These are phyloP conservation scores for Torulaspora delbrueckii DNA, from an alignment of 805 yeast species.

Conservation along the genomic window DNA sequence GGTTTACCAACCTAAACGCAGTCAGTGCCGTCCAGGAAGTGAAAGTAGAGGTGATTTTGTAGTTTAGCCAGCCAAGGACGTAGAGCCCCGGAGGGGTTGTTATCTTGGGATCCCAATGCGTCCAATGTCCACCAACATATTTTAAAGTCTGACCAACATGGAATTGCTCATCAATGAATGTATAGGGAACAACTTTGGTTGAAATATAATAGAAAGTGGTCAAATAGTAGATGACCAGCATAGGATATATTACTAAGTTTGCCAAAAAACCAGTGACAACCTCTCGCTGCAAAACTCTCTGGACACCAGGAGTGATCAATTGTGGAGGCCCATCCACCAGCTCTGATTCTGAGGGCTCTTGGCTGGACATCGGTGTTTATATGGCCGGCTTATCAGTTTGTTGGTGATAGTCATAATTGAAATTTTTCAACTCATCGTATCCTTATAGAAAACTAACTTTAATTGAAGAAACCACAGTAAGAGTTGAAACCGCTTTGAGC, in stretches of 20 bases:
- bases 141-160: constrained; percentile 75
- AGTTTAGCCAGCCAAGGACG: constrained; percentile 39
- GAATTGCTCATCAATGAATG: constrained; percentile 64
- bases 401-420: neutral
- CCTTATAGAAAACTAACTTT: neutral
- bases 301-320: constrained; percentile 27
- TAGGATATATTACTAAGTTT: constrained; percentile 35
- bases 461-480: neutral
- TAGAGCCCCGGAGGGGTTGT: constrained; percentile 97
- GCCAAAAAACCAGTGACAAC: constrained; percentile 30
- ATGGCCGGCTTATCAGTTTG: neutral
- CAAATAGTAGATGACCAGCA: constrained; percentile 25
- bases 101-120: constrained; percentile 80
- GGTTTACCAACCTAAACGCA: constrained; percentile 53
- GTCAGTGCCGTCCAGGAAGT: constrained; percentile 32
- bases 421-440: constrained; percentile 1
- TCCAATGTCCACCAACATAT: constrained; percentile 58
- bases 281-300: constrained; percentile 29
- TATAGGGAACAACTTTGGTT: constrained; percentile 29
- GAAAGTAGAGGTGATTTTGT: constrained; percentile 24
- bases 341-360: constrained; percentile 1
- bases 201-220: constrained; percentile 30
- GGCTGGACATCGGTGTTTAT: constrained; percentile 4
- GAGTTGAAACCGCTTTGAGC: neutral
- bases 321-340: constrained; percentile 13